Evolutionary conservation across 2,329 filamentous ascomycete genomes (phyloP), one percentile per base, ranked within the genome.

Genomic region (Amphichorda felina): DNA sequence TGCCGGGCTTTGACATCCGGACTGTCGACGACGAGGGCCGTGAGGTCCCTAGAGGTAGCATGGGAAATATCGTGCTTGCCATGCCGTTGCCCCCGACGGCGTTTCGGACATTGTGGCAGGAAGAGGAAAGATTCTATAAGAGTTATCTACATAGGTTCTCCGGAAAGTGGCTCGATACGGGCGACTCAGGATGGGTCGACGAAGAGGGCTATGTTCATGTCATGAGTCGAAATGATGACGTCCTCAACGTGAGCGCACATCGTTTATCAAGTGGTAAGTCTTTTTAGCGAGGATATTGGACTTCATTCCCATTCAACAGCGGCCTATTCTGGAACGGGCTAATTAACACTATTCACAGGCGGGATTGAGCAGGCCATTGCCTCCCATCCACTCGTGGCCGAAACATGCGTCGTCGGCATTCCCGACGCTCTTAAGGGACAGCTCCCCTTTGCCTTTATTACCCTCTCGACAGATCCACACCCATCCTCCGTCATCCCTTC

Each of bases 181-280:
- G 88, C 2, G 88, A 96, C 53, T 82, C 86, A 1, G 88, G 89
- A 0, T 78, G 87, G 65, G 76, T 95, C 38, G 88, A 95, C 50
- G 55, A 70, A 11, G 79, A 89, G 28, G 74, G 74, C 4, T 78
- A 78, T 46, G 67, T 79, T 28, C 69, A 72, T 43, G 72, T 79
- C 45, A 77, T 79, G 74, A 70, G 70, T 28, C 60, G 75, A 28
- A 68, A 64, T 22, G 88, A 95, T 60, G 88, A 95, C 55, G 81
- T 95, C 40, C 87, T 95, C 51, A 95, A 95, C 51, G 88, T 94
- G n/a, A 88, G 87, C 28, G 87, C 88, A 5, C 88, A 95, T 61
- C 75, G 88, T 11, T 79, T 95, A 41, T 89, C 82, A 43, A 94
- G 87, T 9, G 85, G 82, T 82, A 64, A 47, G 68, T 55, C 17